Evolutionary conservation across 441 rosid genomes (phyloP).

Genomic region (Erodium texanum): DNA sequence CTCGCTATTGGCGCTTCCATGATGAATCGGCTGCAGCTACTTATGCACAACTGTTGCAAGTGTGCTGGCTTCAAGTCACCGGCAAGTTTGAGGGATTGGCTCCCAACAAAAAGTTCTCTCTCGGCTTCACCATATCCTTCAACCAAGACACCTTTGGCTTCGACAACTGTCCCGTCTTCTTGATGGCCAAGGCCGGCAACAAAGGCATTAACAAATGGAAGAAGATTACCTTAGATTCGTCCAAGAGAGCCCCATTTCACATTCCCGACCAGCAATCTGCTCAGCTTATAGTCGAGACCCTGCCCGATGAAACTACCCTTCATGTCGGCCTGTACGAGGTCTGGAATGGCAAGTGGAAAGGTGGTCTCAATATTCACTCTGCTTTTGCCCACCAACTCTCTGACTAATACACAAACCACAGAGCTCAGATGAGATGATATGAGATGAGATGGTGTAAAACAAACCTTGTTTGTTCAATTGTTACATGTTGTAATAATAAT

Average conservation of each 20-base stretch:
- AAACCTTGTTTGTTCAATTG: no score
- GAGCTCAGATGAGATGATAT: no score
- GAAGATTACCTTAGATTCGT: conserved; percentile 8
- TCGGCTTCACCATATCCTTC: conserved; percentile 25
- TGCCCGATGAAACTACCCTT: not conserved
- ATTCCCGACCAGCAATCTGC: conserved; percentile 18
- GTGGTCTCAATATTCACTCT: conserved; percentile 40
- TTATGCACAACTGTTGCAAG: conserved; percentile 36
- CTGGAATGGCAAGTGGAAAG: conserved; percentile 58
- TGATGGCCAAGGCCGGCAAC: conserved; percentile 52
- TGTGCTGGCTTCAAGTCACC: conserved; percentile 56
- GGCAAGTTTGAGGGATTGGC: conserved; percentile 13
- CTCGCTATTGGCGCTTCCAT: conserved; percentile 30
- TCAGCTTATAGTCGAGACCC: conserved; percentile 10
- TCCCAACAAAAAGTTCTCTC: not conserved
- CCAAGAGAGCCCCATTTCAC: not conserved
- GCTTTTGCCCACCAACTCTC: conserved; percentile 20
- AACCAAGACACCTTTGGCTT: conserved; percentile 44
- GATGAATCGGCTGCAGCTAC: no score
- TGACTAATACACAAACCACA: no score
- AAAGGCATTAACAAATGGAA: conserved; percentile 30
- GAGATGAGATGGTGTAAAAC: no score
- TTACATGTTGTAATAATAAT: no score
- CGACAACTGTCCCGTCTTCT: conserved; percentile 30
- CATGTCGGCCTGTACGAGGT: conserved; percentile 67